A percentile compares a stretch with the other conserved stretches of the same genome.
Conservation (phyloP, 768 basidiomycete genomes). For the Lactarius quietus region DNA sequence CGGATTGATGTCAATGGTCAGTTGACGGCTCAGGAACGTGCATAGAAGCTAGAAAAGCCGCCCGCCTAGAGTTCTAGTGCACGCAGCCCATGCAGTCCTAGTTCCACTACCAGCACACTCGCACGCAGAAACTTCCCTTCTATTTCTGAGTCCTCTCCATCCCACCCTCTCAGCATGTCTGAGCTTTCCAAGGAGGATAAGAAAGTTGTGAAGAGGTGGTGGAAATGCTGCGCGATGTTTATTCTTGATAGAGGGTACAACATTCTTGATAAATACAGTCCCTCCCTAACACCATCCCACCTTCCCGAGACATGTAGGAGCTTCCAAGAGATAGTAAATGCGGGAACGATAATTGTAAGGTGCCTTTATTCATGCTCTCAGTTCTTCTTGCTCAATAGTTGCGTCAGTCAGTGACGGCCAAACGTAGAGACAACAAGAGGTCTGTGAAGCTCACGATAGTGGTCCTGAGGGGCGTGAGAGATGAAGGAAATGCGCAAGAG, state of each 20-base stretch:
- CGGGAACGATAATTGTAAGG: background rate
- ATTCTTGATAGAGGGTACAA: background rate
- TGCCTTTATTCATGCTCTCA: background rate
- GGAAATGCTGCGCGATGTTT: background rate
- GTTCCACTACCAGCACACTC: background rate
- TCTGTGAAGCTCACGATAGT: background rate
- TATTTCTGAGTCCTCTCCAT: background rate
- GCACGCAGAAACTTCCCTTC: background rate
- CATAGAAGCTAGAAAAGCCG: too few relatives aligned
- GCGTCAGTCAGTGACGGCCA: background rate
- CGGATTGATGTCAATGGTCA: too few relatives aligned
- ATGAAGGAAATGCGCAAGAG: background rate
- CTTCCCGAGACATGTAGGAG: background rate
- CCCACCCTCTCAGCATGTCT: background rate
- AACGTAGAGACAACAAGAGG: background rate
- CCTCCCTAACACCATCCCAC: background rate
- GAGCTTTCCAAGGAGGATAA: background rate
- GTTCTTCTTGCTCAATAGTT: background rate
- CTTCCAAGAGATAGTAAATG: background rate
- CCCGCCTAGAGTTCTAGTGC: too few relatives aligned
- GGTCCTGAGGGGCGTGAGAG: background rate
- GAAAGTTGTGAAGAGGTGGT: constrained; percentile 4
- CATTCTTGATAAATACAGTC: background rate
- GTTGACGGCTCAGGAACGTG: too few relatives aligned
- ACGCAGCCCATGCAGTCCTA: too few relatives aligned